A percentile compares a stretch with the other conserved stretches of the same genome.
Evolutionary conservation across 345 rosid genomes (phyloP).

Genomic region (Syzygium aromaticum): DNA sequence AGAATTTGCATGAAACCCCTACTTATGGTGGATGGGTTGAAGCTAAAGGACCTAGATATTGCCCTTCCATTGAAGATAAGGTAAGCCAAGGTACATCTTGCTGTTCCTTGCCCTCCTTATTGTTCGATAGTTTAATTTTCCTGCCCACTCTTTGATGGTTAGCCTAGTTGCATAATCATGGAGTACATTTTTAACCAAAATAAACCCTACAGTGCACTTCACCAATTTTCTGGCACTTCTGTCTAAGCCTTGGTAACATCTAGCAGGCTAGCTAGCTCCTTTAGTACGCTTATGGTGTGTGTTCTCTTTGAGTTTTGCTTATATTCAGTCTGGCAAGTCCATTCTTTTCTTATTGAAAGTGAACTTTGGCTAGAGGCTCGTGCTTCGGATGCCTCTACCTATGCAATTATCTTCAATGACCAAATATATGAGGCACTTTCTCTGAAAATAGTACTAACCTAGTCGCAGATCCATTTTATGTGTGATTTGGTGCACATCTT

Average conservation of each 20-base stretch:
- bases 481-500: not conserved
- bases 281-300: not conserved
- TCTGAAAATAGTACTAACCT: not conserved
- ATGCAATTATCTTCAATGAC: not conserved
- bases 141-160: not conserved
- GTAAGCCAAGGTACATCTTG: constrained; percentile 15
- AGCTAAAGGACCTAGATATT: constrained; percentile 98
- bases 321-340: not conserved
- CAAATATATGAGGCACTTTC: not conserved
- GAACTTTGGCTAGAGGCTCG: not conserved
- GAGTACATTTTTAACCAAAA: not conserved
- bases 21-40: constrained; percentile 99
- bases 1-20: constrained; percentile 95
- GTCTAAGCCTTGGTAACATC: not conserved
- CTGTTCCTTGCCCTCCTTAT: not conserved
- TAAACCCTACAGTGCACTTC: not conserved
- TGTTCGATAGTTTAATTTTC: not conserved
- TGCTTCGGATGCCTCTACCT: not conserved
- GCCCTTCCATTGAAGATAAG: constrained; percentile 99
- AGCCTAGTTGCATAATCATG: not conserved
- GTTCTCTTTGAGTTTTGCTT: not conserved
- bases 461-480: not conserved
- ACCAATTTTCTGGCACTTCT: not conserved
- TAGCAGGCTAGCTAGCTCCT: not conserved
- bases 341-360: not conserved